Percentiles rank a stretch among this genome's conserved stretches.
Evolutionary conservation across 805 yeast species (phyloP).

Genomic region (Komagataella ulmi): DNA sequence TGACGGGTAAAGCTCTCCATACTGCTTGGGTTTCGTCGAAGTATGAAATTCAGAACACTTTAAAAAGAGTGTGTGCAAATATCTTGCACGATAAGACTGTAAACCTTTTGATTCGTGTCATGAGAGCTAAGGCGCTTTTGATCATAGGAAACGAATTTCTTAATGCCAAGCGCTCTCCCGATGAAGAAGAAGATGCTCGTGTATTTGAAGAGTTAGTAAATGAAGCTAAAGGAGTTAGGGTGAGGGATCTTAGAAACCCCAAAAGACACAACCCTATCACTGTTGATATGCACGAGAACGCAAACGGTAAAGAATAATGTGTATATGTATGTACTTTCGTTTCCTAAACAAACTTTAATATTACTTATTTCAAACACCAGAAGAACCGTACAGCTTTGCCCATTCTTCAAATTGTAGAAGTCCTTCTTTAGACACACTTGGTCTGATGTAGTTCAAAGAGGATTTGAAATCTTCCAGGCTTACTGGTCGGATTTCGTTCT

Average conservation of each 20-base stretch:
- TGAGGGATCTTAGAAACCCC: constrained; percentile 12
- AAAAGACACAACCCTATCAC: background rate
- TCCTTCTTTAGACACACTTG: constrained; percentile 80
- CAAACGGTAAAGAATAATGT: background rate
- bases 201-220: constrained; percentile 49
- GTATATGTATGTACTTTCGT: background rate
- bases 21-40: constrained; percentile 82
- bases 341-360: background rate
- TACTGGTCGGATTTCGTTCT: constrained; percentile 70
- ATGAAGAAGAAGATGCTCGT: constrained; percentile 65
- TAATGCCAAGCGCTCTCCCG: constrained; percentile 44
- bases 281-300: background rate
- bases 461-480: constrained; percentile 57
- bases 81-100: constrained; percentile 46
- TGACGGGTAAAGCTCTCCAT: constrained; percentile 68
- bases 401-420: constrained; percentile 72
- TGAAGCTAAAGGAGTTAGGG: constrained; percentile 16
- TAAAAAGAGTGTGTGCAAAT: constrained; percentile 57
- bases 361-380: constrained; percentile 46
- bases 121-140: constrained; percentile 51
- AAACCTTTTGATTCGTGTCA: constrained; percentile 28
- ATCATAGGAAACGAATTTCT: constrained; percentile 53
- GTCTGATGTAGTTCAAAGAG: constrained; percentile 70
- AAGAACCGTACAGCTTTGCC: constrained; percentile 79
- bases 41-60: constrained; percentile 63